Evolutionary conservation across 441 rosid species (phyloP).

Genomic region (Erodium texanum): DNA sequence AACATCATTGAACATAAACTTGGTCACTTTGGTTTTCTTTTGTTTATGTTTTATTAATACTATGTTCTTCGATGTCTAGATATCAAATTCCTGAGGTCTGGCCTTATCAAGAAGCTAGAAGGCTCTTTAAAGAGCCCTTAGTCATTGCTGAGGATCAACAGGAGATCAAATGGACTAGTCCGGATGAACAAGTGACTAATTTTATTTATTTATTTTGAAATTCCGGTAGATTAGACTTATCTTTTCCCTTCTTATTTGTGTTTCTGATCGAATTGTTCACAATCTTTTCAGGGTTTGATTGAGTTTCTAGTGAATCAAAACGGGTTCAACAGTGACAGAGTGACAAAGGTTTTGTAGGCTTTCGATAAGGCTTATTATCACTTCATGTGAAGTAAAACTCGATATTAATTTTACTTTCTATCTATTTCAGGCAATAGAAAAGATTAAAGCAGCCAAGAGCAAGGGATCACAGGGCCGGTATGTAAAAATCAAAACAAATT

Average conservation of each 20-base stretch:
- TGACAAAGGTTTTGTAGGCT: slow-evolving; percentile 50
- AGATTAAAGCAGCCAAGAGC: slow-evolving; percentile 86
- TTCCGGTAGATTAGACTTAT: not conserved
- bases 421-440: slow-evolving; percentile 65
- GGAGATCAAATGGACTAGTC: slow-evolving; percentile 60
- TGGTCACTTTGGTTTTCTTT: not conserved
- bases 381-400: slow-evolving; percentile 5
- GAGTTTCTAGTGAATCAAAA: not conserved
- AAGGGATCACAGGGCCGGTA: slow-evolving; percentile 92
- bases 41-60: not conserved
- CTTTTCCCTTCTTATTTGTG: not conserved
- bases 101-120: slow-evolving; percentile 83
- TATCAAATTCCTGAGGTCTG: slow-evolving; percentile 79
- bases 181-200: not conserved
- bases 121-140: slow-evolving; percentile 73
- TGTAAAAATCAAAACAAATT: slow-evolving; percentile 19
- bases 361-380: slow-evolving; percentile 16
- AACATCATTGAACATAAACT: no score
- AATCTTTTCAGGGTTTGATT: not conserved
- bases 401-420: slow-evolving; percentile 9
- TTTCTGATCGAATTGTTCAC: not conserved
- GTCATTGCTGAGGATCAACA: slow-evolving; percentile 57
- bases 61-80: slow-evolving; percentile 30
- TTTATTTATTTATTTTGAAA: not conserved
- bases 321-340: slow-evolving; percentile 52